Evolutionary conservation across 2,329 filamentous ascomycete genomes (phyloP), one percentile per base, ranked within the genome.

Genomic region (Claviceps digitariae): DNA sequence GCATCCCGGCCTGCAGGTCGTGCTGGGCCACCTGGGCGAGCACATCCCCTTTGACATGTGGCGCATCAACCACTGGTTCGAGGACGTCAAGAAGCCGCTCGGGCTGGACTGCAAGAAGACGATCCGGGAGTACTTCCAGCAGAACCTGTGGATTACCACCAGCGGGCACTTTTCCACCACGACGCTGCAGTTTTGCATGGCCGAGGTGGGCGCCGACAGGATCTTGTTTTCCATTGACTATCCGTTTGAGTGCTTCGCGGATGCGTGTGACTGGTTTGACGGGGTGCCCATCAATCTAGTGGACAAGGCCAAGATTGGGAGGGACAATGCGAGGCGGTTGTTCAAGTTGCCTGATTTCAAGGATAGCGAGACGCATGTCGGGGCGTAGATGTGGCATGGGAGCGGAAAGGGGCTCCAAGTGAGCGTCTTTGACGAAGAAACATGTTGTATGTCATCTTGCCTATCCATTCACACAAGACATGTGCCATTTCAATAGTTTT

Each of bases 111-210:
- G 74, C 65, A 72, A 78, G 65, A 71, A 72, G 64, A 72, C 69
- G 0, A 70, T 74, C 57, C 68, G 68, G 21, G 70, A 79, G 20
- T 81, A 80, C 63, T 81, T 80, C 63, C 67, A 67, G 23, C 58
- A 71, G 41, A 80, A 80, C 61, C 66, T 81, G 54, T 81, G 74
- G 74, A 72, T 80, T 57, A 81, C 78, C 3, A 80, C 77, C 0
- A 73, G 69, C 53, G 78, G 77, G 0, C 74, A 80, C 60, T 81
- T 80, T 58, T 78, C 73, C 0, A 78, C 75, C 0, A 63, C 71
- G 1, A 76, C 75, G 1, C 62, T 80, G 46, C 67, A 77, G 56
- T 79, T 71, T 51, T 73, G 72, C 47, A 66, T 75, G 21, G 66
- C 68, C 21, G 70, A 77, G 57, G 65, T 80, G 29, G 71, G 75